Evolutionary conservation across 345 rosid species (phyloP), one percentile per base, ranked within the genome.

Genomic region (Iberis pinnata): DNA sequence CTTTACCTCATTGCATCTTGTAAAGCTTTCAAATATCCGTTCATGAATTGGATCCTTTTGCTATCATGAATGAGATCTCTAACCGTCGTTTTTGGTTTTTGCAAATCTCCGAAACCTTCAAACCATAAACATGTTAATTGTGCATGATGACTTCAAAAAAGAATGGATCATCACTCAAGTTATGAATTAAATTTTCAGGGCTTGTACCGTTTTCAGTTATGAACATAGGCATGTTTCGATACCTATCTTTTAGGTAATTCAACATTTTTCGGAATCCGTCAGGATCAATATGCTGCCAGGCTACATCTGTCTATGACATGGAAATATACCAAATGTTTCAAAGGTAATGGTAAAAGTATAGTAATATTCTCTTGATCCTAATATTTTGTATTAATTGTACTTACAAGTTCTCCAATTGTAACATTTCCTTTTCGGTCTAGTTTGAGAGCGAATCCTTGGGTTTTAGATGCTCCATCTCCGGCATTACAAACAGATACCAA

Each of bases 141-240:
- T 29, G 2, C 33, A 29, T 3, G 25, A 22, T 3, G 6, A 22
- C 6, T 22, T 22, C 25, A 22, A 22, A 22, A 22, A 29, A 29
- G 8, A 2, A 29, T 29, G 9, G 10, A 3, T 29, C 8, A 29
- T 29, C 2, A 9, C n/a, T 29, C 8, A 18, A 29, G n/a, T 29
- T 4, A 12, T 20, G 54, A 2, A 1, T 26, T 18, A 45, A 44
- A 26, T 81, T 1, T 32, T 41, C 39, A 49, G 17, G 18, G 18
- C 84, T 27, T 67, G 29, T 70, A 77, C 85, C 88, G 18, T 86
- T 80, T 61, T 82, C 88, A 1, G 85, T 75, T 39, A 86, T 75
- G 79, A 63, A 65, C 74, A 82, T 75, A 3, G 81, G 83, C 3
- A 56, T 67, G 63, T 77, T 82, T 49, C 60, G 63, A 43, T 68